A percentile compares a stretch with the other conserved stretches of the same genome.
Evolutionary conservation across 2,329 filamentous ascomycete species (phyloP).

Genomic region (Drechslerella coelobrocha): DNA sequence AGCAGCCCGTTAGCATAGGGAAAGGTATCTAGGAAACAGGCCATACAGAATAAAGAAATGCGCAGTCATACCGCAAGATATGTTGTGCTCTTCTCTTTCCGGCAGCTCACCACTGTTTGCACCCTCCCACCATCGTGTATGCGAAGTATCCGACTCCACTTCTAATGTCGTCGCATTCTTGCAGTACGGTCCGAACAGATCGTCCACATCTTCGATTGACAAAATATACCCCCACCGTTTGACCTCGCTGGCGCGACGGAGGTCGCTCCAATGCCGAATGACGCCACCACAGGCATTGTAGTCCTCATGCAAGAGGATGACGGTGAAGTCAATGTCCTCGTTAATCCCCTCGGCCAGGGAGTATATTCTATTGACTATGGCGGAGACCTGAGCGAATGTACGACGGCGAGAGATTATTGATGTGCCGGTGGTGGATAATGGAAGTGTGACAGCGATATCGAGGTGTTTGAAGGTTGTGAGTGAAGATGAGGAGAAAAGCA

Average conservation of each 20-base stretch:
- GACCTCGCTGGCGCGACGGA: slow-evolving; percentile 29
- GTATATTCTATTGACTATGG: slow-evolving; percentile 37
- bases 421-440: slow-evolving; percentile 1
- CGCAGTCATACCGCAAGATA: slow-evolving; percentile 34
- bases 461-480: slow-evolving; percentile 43
- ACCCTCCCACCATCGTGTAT: slow-evolving; percentile 50
- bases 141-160: slow-evolving; percentile 47
- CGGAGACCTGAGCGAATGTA: slow-evolving; percentile 30
- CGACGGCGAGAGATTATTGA: slow-evolving; percentile 27
- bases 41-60: no score
- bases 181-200: slow-evolving; percentile 38
- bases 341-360: slow-evolving; percentile 38
- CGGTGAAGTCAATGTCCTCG: slow-evolving; percentile 44
- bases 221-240: slow-evolving; percentile 29
- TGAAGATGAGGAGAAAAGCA: slow-evolving; percentile 44
- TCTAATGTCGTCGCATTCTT: slow-evolving; percentile 55
- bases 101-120: slow-evolving; percentile 53
- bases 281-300: slow-evolving; percentile 39
- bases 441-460: slow-evolving; percentile 41
- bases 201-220: slow-evolving; percentile 43
- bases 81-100: slow-evolving; percentile 51
- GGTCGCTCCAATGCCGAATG: slow-evolving; percentile 37
- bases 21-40: no score
- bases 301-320: slow-evolving; percentile 39
- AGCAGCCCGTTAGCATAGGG: no score